Evolutionary conservation across 2,329 filamentous ascomycete genomes (phyloP).

Genomic region (Epichloe hybrida): DNA sequence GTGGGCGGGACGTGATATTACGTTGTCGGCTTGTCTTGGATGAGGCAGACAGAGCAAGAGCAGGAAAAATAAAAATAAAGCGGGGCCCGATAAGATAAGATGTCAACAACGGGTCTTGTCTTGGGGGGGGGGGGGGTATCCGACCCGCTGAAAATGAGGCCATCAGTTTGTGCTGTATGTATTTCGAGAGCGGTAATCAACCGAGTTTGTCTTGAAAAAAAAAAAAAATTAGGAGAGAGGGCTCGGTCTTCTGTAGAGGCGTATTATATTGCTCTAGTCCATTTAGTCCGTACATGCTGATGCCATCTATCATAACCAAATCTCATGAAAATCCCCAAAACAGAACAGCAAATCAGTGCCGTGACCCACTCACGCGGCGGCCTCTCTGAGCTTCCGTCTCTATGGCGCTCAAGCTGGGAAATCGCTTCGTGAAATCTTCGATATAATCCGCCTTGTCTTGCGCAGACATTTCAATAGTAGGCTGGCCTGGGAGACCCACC

Average conservation of each 20-base stretch:
- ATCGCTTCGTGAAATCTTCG: constrained; percentile 65
- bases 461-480: constrained; percentile 39
- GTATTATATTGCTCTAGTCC: neutral
- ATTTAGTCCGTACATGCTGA: constrained; percentile 2
- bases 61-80: neutral
- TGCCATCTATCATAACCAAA: constrained; percentile 4
- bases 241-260: no score
- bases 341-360: constrained; percentile 12
- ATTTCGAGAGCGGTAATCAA: neutral
- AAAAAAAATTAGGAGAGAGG: neutral
- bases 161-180: no score
- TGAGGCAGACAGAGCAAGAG: no score
- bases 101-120: neutral
- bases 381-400: constrained; percentile 62
- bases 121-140: no score
- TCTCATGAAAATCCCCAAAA: neutral
- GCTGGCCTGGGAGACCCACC: constrained; percentile 33
- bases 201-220: neutral
- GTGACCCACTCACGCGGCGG: constrained; percentile 17
- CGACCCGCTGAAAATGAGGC: no score
- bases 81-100: constrained; percentile 5
- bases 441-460: constrained; percentile 53
- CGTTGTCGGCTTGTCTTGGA: neutral
- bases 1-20: neutral
- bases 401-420: constrained; percentile 70